phyloP scores from a whole-genome alignment of 2,329 filamentous ascomycete genomes.

The Penicillium sp. region DNA sequence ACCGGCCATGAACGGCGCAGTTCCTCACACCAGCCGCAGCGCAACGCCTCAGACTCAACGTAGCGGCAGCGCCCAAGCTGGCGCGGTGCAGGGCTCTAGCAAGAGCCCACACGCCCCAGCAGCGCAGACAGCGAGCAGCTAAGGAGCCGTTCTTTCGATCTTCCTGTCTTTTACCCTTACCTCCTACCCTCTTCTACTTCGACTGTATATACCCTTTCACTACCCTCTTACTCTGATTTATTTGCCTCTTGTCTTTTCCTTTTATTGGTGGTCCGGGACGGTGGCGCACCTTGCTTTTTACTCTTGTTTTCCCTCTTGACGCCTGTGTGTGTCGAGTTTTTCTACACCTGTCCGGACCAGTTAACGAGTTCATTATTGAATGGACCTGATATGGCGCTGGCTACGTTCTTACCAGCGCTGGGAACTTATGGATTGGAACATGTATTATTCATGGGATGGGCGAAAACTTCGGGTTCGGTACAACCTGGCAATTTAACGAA shows the following conservation, averaged over 20 bases:
- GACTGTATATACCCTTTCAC: slow-evolving; percentile 31
- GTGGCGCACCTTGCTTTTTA: slow-evolving; percentile 11
- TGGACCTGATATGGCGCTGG: slow-evolving; percentile 20
- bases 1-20: slow-evolving; percentile 43
- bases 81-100: slow-evolving; percentile 33
- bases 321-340: slow-evolving; percentile 17
- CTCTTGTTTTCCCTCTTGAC: background rate
- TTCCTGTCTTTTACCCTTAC: background rate
- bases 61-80: slow-evolving; percentile 41
- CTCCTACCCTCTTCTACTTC: slow-evolving; percentile 17
- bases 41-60: slow-evolving; percentile 46
- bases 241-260: slow-evolving; percentile 9
- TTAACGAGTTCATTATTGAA: slow-evolving; percentile 16
- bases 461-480: slow-evolving; percentile 19
- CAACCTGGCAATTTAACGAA: slow-evolving; percentile 24
- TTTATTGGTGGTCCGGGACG: slow-evolving; percentile 13
- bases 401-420: slow-evolving; percentile 19
- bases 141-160: slow-evolving; percentile 2
- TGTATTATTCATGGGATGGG: slow-evolving; percentile 23
- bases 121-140: slow-evolving; percentile 39
- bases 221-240: slow-evolving; percentile 18
- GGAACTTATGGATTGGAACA: slow-evolving; percentile 12
- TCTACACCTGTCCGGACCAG: slow-evolving; percentile 6
- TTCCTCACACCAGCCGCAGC: slow-evolving; percentile 41
- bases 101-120: slow-evolving; percentile 42